phyloP scores from a whole-genome alignment of 78 protist species.

The Polysphondylium violaceum region DNA sequence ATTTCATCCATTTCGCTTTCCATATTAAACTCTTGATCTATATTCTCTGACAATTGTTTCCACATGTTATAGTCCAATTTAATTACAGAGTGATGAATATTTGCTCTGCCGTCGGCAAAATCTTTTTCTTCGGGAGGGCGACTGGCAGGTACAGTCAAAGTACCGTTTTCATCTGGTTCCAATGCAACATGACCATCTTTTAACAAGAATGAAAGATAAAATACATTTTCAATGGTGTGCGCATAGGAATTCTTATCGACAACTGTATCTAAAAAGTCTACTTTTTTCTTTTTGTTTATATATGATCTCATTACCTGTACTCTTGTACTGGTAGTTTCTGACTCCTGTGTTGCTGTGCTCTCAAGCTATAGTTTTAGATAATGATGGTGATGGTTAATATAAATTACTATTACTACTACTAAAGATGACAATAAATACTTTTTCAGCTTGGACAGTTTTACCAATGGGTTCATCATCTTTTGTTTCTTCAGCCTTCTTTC shows the following conservation, averaged over 20 bases:
- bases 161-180: not conserved
- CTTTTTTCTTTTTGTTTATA: conserved; percentile 26
- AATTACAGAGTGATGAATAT: conserved; percentile 22
- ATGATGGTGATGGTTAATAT: not conserved
- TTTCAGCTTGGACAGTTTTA: conserved; percentile 14
- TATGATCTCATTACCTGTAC: conserved; percentile 29
- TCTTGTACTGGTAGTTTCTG: conserved; percentile 53
- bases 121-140: conserved; percentile 75
- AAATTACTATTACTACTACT: not conserved
- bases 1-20: not conserved
- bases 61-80: conserved; percentile 50
- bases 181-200: conserved; percentile 64
- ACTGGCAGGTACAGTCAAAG: not conserved
- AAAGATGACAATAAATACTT: too few species aligned
- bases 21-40: not conserved
- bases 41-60: not conserved
- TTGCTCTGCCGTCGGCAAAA: conserved; percentile 12
- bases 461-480: conserved; percentile 37
- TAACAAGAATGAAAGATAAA: conserved; percentile 45
- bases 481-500: not conserved
- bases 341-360: not conserved
- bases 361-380: not conserved
- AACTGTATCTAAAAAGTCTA: conserved; percentile 14
- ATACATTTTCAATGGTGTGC: conserved; percentile 55
- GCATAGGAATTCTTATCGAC: conserved; percentile 30